These are phyloP conservation scores for Phaeosphaeria sp. DNA, from an alignment of 2,329 filamentous ascomycete genomes.

Conservation along the genomic window DNA sequence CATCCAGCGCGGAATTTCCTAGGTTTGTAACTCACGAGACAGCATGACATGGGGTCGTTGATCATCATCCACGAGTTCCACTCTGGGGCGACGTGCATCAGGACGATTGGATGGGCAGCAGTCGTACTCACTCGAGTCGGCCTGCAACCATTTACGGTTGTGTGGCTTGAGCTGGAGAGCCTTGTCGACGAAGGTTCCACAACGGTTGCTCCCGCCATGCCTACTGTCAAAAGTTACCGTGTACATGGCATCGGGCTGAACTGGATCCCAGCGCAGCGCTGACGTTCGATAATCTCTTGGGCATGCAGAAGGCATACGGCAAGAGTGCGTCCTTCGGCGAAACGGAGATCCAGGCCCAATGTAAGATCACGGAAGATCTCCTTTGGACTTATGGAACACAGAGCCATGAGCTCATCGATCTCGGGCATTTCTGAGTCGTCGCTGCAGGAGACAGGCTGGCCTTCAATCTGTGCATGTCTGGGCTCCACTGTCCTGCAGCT, in stretches of 20 bases:
- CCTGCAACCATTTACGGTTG: not conserved
- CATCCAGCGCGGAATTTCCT: not conserved
- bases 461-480: not conserved
- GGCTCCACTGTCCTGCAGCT: not conserved
- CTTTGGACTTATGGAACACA: not conserved
- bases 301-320: not conserved
- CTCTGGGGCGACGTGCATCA: not conserved
- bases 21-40: not conserved
- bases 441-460: not conserved
- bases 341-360: not conserved
- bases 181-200: not conserved
- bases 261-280: not conserved
- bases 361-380: not conserved
- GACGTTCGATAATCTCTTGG: not conserved
- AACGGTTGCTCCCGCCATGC: slow-evolving; percentile 28
- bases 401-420: not conserved
- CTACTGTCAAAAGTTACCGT: slow-evolving; percentile 32
- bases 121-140: not conserved
- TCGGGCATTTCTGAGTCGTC: not conserved
- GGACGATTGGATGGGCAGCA: not conserved
- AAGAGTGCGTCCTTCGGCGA: not conserved
- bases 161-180: not conserved
- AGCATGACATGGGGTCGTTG: not conserved
- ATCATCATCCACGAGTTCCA: not conserved
- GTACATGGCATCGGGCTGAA: slow-evolving; percentile 43